phyloP scores from a whole-genome alignment of 257 asterid species.

The Linderniella brevidens region DNA sequence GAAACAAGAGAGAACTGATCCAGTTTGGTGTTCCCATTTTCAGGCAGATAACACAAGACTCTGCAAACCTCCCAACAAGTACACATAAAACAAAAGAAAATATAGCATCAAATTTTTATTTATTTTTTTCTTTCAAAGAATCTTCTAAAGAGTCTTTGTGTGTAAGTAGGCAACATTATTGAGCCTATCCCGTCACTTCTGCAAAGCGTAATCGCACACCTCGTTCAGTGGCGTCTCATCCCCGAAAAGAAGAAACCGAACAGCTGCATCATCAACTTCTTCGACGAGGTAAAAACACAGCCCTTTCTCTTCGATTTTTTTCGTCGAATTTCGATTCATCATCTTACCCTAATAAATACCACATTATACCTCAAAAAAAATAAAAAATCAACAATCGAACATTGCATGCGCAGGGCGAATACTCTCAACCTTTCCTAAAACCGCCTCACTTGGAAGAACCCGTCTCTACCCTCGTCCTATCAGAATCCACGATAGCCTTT shows the following conservation, averaged over 20 bases:
- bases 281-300: slow-evolving; percentile 56
- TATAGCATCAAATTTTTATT: neutral
- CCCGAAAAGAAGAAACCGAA: slow-evolving; percentile 71
- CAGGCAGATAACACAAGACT: slow-evolving; percentile 48
- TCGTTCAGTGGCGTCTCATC: slow-evolving; percentile 79
- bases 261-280: slow-evolving; percentile 89
- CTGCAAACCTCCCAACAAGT: neutral
- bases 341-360: neutral
- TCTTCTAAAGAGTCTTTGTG: neutral
- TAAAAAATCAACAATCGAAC: neutral
- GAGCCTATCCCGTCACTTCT: slow-evolving; percentile 89
- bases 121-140: neutral
- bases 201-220: slow-evolving; percentile 55
- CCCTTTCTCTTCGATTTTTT: neutral
- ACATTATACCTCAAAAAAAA: neutral
- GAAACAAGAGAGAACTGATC: slow-evolving; percentile 90
- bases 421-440: slow-evolving; percentile 87
- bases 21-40: slow-evolving; percentile 92
- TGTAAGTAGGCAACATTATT: slow-evolving; percentile 34
- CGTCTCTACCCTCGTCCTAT: slow-evolving; percentile 65
- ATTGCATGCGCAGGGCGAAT: slow-evolving; percentile 45
- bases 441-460: slow-evolving; percentile 98
- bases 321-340: too few relatives aligned
- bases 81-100: neutral
- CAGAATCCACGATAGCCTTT: slow-evolving; percentile 82